Evolutionary conservation across 23 red algal genomes (phyloP), one percentile per base, ranked within the genome.

Genomic region (Pyropia haitanensis): DNA sequence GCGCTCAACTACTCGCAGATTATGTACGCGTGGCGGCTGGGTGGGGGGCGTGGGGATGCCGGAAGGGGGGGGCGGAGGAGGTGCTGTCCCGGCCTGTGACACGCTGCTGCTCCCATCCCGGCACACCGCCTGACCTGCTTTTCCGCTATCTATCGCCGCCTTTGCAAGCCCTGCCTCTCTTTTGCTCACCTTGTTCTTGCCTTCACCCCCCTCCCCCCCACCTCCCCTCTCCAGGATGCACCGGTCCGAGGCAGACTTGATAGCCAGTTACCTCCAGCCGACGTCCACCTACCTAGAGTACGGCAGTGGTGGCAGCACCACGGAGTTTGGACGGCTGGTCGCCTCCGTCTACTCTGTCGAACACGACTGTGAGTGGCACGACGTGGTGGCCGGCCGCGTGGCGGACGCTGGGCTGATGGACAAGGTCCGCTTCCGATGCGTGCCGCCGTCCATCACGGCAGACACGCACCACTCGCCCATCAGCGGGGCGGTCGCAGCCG

Each of bases 231-330:
- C 60, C 16, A 87, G 74, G 81, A 87, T 87, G 81, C 71, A 76
- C n/a, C 81, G 81, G 5, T 33, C 81, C 24, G 81, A 87, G 31
- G 70, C 58, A 24, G 69, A 87, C 58, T 60, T 87, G n/a, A 76
- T 76, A 33, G 48, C 72, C 5, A 68, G 60, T 17, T 87, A 87
- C 51, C 63, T 87, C 18, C 56, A 51, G 0, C 67, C 32, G 15
- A 34, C 61, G 18, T 67, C 73, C 65, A 53, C 64, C 1, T 87
- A 87, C 50, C 58, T 87, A 15, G 81, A 87, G 20, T 87, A 51
- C 60, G 81, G 81, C 27, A 53, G 53, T 9, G 81, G 81, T 16
- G 72, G 81, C 30, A 76, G 70, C 15, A 77, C 81, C 1, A 7
- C 75, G 28, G 64, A 52, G 4, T 87, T 87, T 53, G 17, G 61